phyloP scores from a whole-genome alignment of 2,329 filamentous ascomycete genomes.

The Phialophora tarda region DNA sequence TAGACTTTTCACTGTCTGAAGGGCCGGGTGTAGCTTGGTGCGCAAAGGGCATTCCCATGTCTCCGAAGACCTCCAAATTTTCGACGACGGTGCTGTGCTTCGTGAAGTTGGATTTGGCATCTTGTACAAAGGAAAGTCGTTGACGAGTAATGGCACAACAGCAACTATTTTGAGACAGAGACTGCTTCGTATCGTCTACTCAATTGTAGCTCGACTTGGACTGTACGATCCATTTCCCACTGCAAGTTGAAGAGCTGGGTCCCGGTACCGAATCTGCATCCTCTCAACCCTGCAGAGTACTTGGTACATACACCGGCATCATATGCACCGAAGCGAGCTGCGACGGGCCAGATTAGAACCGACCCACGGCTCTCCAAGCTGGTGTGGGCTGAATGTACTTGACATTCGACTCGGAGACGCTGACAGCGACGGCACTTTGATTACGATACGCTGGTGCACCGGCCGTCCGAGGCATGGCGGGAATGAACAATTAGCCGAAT shows the following conservation, averaged over 20 bases:
- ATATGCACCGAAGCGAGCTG: conserved; percentile 3
- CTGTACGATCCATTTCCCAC: neutral
- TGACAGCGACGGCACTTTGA: neutral
- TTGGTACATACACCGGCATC: neutral
- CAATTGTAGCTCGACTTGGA: neutral
- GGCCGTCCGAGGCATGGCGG: neutral
- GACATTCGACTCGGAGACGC: neutral
- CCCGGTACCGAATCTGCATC: neutral
- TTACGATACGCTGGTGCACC: neutral
- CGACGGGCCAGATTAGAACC: neutral
- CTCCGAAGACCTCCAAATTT: neutral
- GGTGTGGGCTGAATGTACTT: neutral
- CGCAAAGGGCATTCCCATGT: neutral
- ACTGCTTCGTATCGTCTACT: neutral
- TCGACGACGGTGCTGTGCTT: neutral
- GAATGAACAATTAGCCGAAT: neutral
- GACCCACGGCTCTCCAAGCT: neutral
- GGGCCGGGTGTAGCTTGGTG: neutral
- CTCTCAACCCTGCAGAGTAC: neutral
- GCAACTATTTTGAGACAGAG: neutral
- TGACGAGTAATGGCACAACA: neutral
- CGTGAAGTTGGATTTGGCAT: neutral
- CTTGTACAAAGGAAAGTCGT: neutral
- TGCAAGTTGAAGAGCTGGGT: neutral
- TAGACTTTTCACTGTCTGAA: neutral